Conservation (phyloP, 1,284 basidiomycete species). For the Leccinum pallidistipes region DNA sequence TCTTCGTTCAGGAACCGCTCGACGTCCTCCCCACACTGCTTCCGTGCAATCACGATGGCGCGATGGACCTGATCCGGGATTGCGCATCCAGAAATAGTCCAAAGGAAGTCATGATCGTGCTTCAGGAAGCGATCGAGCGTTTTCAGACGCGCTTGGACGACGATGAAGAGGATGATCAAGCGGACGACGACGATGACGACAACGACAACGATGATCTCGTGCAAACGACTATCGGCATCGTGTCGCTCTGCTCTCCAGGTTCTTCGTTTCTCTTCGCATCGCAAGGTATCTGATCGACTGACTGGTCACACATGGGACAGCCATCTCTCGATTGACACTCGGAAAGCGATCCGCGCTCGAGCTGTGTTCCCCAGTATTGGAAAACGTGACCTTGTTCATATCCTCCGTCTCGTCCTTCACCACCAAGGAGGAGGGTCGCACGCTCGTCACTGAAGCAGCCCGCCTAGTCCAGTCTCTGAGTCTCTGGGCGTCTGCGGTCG, state of each 20-base stretch:
- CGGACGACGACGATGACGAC: conserved; percentile 29
- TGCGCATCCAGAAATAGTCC: conserved; percentile 32
- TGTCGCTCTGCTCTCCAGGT: conserved; percentile 44
- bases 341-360: conserved; percentile 47
- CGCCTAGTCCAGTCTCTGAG: conserved; percentile 32
- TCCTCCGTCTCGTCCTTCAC: conserved; percentile 27
- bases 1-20: conserved; percentile 28
- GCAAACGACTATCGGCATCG: conserved; percentile 38
- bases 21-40: conserved; percentile 28
- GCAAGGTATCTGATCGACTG: not conserved
- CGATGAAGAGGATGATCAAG: conserved; percentile 30
- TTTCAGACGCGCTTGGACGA: conserved; percentile 35
- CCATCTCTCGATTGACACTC: conserved; percentile 49
- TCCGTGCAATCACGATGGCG: conserved; percentile 21
- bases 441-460: conserved; percentile 38
- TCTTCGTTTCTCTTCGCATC: conserved; percentile 6
- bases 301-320: conserved; percentile 31
- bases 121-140: conserved; percentile 58
- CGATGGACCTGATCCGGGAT: conserved; percentile 20
- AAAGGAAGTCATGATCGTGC: conserved; percentile 61
- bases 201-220: conserved; percentile 7
- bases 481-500: conserved; percentile 34
- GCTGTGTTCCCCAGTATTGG: conserved; percentile 44
- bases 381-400: conserved; percentile 40
- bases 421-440: conserved; percentile 38